phyloP scores from a whole-genome alignment of 225 moss, liverwort and hornwort species.

The Ulota crispa region DNA sequence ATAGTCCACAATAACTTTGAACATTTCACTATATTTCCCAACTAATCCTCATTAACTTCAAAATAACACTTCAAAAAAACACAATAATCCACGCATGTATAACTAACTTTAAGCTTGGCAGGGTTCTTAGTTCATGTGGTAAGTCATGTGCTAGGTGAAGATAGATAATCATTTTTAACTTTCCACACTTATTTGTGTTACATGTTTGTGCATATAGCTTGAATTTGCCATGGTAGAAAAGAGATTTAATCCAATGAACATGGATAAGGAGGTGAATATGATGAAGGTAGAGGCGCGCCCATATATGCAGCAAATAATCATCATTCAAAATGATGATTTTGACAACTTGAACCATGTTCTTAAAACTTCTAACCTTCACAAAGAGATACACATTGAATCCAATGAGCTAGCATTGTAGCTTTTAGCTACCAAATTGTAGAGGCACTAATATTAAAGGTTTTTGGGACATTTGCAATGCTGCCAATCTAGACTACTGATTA shows the following conservation, averaged over 20 bases:
- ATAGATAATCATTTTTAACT: neutral
- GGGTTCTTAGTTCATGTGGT: too few species aligned
- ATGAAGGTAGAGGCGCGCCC: neutral
- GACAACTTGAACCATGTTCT: neutral
- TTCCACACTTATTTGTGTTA: neutral
- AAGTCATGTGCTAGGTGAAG: neutral
- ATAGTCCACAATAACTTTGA: too few species aligned
- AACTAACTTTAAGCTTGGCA: neutral
- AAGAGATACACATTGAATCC: neutral
- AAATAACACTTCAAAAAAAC: too few species aligned
- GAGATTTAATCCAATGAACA: neutral
- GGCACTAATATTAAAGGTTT: too few species aligned
- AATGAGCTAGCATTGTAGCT: too few species aligned
- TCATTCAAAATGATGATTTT: neutral
- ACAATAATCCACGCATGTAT: too few species aligned
- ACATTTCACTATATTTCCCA: too few species aligned
- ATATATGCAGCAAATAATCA: neutral
- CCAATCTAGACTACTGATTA: too few species aligned
- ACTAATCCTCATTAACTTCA: too few species aligned
- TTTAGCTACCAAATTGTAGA: too few species aligned
- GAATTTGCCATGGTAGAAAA: neutral
- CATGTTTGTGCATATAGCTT: too few species aligned
- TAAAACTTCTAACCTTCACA: neutral
- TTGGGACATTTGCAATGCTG: too few species aligned
- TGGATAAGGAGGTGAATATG: neutral